A percentile compares a stretch with the other conserved stretches of the same genome.
phyloP scores from a whole-genome alignment of 2,329 filamentous ascomycete genomes.

The Blumeria hordei region DNA sequence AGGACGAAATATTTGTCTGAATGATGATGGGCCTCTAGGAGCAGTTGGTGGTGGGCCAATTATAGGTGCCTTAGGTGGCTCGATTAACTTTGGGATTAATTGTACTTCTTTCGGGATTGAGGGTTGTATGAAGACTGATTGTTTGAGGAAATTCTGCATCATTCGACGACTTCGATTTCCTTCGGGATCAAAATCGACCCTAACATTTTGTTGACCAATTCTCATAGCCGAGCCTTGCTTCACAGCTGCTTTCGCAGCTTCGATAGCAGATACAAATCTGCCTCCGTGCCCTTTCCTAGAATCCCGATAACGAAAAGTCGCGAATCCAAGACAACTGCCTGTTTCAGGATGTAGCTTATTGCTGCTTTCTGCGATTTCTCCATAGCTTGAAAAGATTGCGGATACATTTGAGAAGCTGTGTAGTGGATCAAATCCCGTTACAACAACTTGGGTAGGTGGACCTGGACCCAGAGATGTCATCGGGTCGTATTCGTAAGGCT shows the following conservation, averaged over 20 bases:
- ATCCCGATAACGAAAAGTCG: constrained; percentile 74
- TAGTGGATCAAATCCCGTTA: constrained; percentile 88
- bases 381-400: constrained; percentile 55
- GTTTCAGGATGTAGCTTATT: constrained; percentile 92
- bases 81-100: constrained; percentile 16
- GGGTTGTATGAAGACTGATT: constrained; percentile 22
- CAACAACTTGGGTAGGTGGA: constrained; percentile 72
- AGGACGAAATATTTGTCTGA: constrained; percentile 12
- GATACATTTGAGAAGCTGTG: constrained; percentile 56
- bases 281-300: constrained; percentile 19
- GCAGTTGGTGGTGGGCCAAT: constrained; percentile 56
- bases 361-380: constrained; percentile 71
- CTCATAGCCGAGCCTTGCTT: constrained; percentile 53
- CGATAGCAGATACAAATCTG: constrained; percentile 40
- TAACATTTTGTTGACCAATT: constrained; percentile 54
- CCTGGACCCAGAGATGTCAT: constrained; percentile 70
- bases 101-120: constrained; percentile 10
- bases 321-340: constrained; percentile 82
- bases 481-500: constrained; percentile 59
- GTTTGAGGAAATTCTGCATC: constrained; percentile 49
- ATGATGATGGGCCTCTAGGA: constrained; percentile 45
- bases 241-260: constrained; percentile 61
- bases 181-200: constrained; percentile 73
- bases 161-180: constrained; percentile 59
- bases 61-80: constrained; percentile 18